Conservation (phyloP, 1,284 basidiomycete genomes). For the Fomitopsis palustris region DNA sequence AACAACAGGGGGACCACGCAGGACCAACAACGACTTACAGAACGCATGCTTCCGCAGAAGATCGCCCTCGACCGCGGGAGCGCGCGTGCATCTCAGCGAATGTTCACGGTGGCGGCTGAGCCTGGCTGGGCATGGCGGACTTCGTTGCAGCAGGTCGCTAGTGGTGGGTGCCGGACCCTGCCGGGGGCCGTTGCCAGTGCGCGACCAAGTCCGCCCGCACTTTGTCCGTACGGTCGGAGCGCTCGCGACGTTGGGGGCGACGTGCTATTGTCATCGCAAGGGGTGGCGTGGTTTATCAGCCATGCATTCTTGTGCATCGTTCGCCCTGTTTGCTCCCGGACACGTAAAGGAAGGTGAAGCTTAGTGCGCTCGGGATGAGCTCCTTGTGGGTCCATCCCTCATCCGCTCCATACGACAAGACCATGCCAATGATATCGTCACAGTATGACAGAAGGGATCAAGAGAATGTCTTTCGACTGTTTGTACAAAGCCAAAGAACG, state of each 20-base stretch:
- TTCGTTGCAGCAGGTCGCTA: background rate
- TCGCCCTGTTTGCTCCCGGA: background rate
- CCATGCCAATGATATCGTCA: too few species aligned
- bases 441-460: too few species aligned
- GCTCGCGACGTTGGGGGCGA: background rate
- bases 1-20: background rate
- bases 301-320: background rate
- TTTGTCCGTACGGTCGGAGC: background rate
- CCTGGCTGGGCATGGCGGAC: background rate
- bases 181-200: background rate
- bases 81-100: background rate
- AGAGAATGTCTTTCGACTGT: too few species aligned
- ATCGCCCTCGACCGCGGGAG: background rate
- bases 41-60: background rate
- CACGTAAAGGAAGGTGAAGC: background rate
- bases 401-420: too few species aligned
- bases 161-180: background rate
- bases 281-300: background rate
- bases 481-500: too few species aligned
- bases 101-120: background rate
- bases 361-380: background rate
- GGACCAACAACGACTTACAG: background rate
- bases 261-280: background rate
- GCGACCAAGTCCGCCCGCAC: background rate
- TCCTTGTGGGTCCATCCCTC: background rate